Percentiles rank a stretch among this genome's conserved stretches.
phyloP scores from a whole-genome alignment of 1,139 yeast species.

The Yamadazyma mexicana region DNA sequence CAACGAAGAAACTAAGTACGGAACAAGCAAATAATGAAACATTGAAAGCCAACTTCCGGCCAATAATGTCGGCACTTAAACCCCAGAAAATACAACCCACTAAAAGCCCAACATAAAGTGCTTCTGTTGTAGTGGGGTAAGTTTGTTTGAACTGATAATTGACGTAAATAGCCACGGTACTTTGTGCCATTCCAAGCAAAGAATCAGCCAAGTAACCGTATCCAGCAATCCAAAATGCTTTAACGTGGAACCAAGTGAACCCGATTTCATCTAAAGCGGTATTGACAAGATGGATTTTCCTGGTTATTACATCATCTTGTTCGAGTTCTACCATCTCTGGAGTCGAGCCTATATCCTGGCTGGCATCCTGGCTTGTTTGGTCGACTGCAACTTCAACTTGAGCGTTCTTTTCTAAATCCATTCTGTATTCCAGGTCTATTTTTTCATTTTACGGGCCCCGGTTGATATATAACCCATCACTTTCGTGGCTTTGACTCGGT shows the following conservation, averaged over 20 bases:
- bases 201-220: constrained; percentile 25
- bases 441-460: too few species aligned
- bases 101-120: constrained; percentile 40
- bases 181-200: constrained; percentile 31
- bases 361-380: not conserved
- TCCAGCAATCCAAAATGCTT: constrained; percentile 28
- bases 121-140: constrained; percentile 20
- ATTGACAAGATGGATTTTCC: constrained; percentile 40
- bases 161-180: constrained; percentile 41
- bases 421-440: too few species aligned
- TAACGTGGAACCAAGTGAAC: constrained; percentile 48
- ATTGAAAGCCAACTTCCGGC: constrained; percentile 54
- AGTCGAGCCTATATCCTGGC: not conserved
- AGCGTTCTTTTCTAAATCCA: not conserved
- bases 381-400: not conserved
- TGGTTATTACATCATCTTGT: constrained; percentile 30
- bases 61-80: constrained; percentile 52
- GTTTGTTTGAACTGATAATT: constrained; percentile 23
- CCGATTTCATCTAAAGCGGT: constrained; percentile 54
- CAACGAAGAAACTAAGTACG: constrained; percentile 25
- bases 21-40: constrained; percentile 26
- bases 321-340: constrained; percentile 20
- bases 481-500: too few species aligned
- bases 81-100: constrained; percentile 57
- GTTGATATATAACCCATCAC: too few species aligned